Conservation (phyloP, 1,139 yeast genomes). For the Yamadazyma siamensis region DNA sequence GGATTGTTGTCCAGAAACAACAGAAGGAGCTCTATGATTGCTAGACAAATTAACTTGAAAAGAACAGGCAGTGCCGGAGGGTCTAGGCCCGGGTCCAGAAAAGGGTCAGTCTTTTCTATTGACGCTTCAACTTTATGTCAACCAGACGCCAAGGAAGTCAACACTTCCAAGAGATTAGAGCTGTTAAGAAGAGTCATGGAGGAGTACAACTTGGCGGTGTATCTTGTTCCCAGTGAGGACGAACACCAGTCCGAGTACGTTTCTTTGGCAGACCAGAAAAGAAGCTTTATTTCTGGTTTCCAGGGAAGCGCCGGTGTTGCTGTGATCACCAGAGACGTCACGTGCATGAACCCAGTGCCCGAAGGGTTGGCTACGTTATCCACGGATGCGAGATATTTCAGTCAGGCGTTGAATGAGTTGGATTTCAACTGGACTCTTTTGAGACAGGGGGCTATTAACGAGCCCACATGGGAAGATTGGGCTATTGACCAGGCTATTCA, state of each 20-base stretch:
- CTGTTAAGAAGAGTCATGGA: slow-evolving; percentile 66
- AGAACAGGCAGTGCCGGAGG: slow-evolving; percentile 23
- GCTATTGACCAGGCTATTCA: slow-evolving; percentile 61
- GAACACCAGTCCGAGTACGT: slow-evolving; percentile 94
- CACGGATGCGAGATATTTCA: slow-evolving; percentile 93
- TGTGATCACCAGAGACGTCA: slow-evolving; percentile 68
- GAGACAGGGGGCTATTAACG: slow-evolving; percentile 73
- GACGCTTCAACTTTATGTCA: slow-evolving; percentile 45
- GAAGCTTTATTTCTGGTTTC: slow-evolving; percentile 84
- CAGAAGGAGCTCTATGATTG: slow-evolving; percentile 50
- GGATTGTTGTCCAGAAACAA: slow-evolving; percentile 68
- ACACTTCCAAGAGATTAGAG: slow-evolving; percentile 58
- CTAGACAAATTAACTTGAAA: slow-evolving; percentile 44
- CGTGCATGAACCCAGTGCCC: slow-evolving; percentile 54
- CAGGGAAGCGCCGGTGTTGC: slow-evolving; percentile 97
- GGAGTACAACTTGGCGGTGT: slow-evolving; percentile 63
- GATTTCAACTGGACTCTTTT: slow-evolving; percentile 86
- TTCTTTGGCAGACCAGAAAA: slow-evolving; percentile 72
- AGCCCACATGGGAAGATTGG: slow-evolving; percentile 90
- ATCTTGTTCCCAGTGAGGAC: slow-evolving; percentile 87
- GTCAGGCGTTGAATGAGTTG: slow-evolving; percentile 84
- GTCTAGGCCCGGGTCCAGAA: slow-evolving; percentile 32
- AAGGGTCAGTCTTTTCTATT: slow-evolving; percentile 48
- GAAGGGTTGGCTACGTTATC: slow-evolving; percentile 75
- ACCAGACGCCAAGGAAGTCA: slow-evolving; percentile 47